phyloP scores from a whole-genome alignment of 495 filamentous ascomycete species.

The Penicillium verhagenii region DNA sequence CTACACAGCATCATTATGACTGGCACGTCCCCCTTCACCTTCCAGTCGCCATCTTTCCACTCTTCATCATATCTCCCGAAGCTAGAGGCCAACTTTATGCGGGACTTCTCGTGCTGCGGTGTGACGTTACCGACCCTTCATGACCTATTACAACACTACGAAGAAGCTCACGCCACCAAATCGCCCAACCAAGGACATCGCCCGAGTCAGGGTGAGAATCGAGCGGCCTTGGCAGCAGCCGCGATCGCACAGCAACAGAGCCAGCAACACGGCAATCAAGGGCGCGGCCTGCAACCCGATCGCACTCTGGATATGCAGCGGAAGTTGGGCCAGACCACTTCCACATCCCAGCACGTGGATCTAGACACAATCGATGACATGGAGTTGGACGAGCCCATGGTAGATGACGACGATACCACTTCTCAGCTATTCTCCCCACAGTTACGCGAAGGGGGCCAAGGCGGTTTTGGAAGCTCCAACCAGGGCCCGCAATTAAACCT shows the following conservation, averaged over 20 bases:
- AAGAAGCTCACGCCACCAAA: conserved; percentile 81
- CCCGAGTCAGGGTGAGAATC: conserved; percentile 53
- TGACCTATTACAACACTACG: conserved; percentile 93
- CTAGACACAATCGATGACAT: conserved; percentile 90
- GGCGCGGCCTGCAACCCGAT: conserved; percentile 41
- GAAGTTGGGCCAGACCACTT: conserved; percentile 43
- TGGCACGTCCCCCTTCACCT: conserved; percentile 86
- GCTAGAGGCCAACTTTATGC: conserved; percentile 95
- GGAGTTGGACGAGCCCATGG: conserved; percentile 89
- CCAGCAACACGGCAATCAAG: conserved; percentile 49
- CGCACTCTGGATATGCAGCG: conserved; percentile 42
- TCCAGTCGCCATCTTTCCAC: conserved; percentile 92
- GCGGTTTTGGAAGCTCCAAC: conserved; percentile 72
- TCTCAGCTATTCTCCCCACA: conserved; percentile 58
- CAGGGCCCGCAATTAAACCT: conserved; percentile 70
- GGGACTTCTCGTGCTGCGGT: conserved; percentile 92
- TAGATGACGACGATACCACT: conserved; percentile 59
- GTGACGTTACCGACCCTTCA: conserved; percentile 84
- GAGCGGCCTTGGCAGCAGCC: conserved; percentile 57
- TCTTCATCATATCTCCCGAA: conserved; percentile 98
- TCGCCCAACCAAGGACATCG: conserved; percentile 57
- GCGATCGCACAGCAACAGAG: conserved; percentile 55
- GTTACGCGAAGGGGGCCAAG: conserved; percentile 52
- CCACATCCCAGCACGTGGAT: conserved; percentile 53
- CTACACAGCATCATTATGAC: conserved; percentile 84